Base-by-base conservation (phyloP, 306 rosid genomes). In the Macrotyloma uniflorum region DNA sequence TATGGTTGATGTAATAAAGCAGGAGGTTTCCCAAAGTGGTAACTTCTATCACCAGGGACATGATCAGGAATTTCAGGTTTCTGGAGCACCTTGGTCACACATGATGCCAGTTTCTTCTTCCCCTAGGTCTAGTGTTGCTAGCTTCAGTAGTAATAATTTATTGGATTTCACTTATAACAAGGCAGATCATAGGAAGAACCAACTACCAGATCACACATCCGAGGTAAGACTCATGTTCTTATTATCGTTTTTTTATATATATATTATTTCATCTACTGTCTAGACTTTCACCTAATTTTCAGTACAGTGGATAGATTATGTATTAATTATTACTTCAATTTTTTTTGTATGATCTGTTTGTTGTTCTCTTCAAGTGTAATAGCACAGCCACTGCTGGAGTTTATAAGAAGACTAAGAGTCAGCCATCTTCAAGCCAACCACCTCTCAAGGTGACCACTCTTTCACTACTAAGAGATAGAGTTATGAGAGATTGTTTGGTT, bases 381-480 rank as follows among this genome's bases (percentile, higher is more conserved):
- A 85, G 88, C 84, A 67, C 86, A 70, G 63, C 87, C 70, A 58
- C 64, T 47, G 85, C 53, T 69, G 95, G 93, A 43, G 85, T 75
- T 55, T 72, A 67, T 73, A 93, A 93, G 91, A 93, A 86, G 83
- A 88, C 93, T 82, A 91, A 89, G 91, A 85, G 85, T 83, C 93
- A 86, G 7, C 85, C 95, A 68, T 65, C 93, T 74, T 80, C 90
- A 69, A 89, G 88, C 89, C 97, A 88, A 84, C 91, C 91, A 70
- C 96, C 98, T 62, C 77, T 90, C 5, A 93, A 91, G 93, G 98
- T 89, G 36, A 85, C 57, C 26, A 8, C 61, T 38, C 40, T 70
- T 38, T 72, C 57, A 10, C 51, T 43, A 67, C 28, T 4, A 40
- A 19, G 51, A 63, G 69, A 62, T 3, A 33, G n/a, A 64, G 68